phyloP scores from a whole-genome alignment of 2,329 filamentous ascomycete genomes.

The Ilyonectria mors-panacis region DNA sequence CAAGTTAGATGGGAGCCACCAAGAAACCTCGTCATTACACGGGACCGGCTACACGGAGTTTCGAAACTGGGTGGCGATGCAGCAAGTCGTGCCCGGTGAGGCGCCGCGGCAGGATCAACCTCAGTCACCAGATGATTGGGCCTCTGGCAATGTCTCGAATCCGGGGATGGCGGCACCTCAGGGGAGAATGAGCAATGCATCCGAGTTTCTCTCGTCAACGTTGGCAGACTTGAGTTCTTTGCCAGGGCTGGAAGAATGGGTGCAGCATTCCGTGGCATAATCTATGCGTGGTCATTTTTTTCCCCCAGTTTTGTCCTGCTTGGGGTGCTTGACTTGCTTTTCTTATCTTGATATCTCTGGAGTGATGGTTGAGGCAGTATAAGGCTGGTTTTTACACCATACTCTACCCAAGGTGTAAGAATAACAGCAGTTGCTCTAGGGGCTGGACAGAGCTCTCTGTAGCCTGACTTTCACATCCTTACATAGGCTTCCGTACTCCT shows the following conservation, averaged over 20 bases:
- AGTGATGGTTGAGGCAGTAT: too few relatives aligned
- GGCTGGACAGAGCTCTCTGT: too few relatives aligned
- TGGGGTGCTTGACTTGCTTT: too few relatives aligned
- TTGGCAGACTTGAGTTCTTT: constrained; percentile 29
- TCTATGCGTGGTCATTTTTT: constrained; percentile 33
- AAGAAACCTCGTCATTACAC: neutral
- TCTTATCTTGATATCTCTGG: too few relatives aligned
- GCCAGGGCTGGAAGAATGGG: neutral
- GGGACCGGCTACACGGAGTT: constrained; percentile 40
- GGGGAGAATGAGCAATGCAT: neutral
- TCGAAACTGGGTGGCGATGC: constrained; percentile 40
- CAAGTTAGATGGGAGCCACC: constrained; percentile 9
- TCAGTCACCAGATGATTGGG: neutral
- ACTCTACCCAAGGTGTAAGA: too few relatives aligned
- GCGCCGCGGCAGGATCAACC: constrained; percentile 22
- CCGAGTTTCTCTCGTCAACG: neutral
- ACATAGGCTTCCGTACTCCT: too few relatives aligned
- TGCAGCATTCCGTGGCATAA: constrained; percentile 23
- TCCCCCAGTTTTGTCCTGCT: constrained; percentile 5
- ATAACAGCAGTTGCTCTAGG: too few relatives aligned
- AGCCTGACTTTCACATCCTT: too few relatives aligned
- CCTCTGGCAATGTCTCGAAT: neutral
- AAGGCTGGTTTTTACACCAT: too few relatives aligned
- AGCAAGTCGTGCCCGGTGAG: constrained; percentile 37
- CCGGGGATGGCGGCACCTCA: neutral